Evolutionary conservation across 495 filamentous ascomycete genomes (phyloP).

Genomic region (Penicillium psychrofluorescens): DNA sequence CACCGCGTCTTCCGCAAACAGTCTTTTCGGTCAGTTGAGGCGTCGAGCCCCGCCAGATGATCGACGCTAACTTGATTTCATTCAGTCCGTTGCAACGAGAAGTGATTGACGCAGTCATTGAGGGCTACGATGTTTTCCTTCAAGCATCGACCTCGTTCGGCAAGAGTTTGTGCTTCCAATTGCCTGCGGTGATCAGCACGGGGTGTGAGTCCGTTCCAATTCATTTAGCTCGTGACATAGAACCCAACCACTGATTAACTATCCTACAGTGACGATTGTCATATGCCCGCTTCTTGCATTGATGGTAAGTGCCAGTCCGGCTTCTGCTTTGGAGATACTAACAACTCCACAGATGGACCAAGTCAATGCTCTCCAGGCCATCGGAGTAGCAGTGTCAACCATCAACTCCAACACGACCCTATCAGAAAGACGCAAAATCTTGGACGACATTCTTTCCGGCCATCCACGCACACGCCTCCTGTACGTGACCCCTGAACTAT

Average conservation of each 20-base stretch:
- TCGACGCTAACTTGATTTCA: conserved; percentile 5
- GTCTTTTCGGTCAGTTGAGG: conserved; percentile 53
- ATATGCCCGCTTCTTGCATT: conserved; percentile 84
- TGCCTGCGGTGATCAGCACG: conserved; percentile 80
- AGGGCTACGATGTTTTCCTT: conserved; percentile 85
- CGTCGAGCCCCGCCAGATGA: neutral
- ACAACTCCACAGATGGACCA: conserved; percentile 65
- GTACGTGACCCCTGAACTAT: conserved; percentile 91
- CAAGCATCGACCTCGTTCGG: conserved; percentile 96
- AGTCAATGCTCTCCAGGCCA: conserved; percentile 67
- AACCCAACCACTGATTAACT: neutral
- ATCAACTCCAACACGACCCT: conserved; percentile 74
- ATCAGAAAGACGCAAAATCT: conserved; percentile 57
- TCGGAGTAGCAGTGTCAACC: conserved; percentile 72
- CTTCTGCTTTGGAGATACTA: neutral
- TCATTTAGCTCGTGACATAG: neutral
- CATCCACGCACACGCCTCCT: conserved; percentile 78
- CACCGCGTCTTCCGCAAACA: conserved; percentile 73
- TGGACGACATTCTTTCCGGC: conserved; percentile 75
- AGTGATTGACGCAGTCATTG: conserved; percentile 72
- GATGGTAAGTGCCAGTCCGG: conserved; percentile 52
- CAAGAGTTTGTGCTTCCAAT: conserved; percentile 90
- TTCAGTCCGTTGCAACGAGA: conserved; percentile 77
- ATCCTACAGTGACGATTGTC: conserved; percentile 70
- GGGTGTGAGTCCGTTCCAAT: conserved; percentile 53